phyloP scores from a whole-genome alignment of 179 eudicot genomes.

The Silene coronaria region DNA sequence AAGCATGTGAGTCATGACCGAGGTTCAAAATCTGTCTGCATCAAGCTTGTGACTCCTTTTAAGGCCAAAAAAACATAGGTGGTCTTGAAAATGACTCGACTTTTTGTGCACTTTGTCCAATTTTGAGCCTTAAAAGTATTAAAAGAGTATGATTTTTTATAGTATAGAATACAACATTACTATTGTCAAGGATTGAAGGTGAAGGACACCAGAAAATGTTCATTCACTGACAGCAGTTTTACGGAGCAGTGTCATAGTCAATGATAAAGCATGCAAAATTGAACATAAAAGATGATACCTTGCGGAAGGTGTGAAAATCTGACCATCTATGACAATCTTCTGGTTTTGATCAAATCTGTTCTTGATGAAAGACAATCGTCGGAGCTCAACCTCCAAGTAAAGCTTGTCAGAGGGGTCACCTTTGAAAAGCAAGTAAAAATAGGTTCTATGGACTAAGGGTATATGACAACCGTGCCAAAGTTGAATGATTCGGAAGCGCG shows the following conservation, averaged over 20 bases:
- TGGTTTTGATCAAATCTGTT: conserved; percentile 49
- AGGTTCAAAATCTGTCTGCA: too few relatives aligned
- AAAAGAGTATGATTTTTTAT: too few relatives aligned
- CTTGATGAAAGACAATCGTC: conserved; percentile 68
- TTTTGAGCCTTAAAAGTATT: background rate
- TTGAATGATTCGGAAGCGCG: conserved; percentile 45
- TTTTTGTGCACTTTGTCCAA: background rate
- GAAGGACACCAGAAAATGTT: too few relatives aligned
- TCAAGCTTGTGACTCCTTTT: too few relatives aligned
- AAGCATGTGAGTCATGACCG: too few relatives aligned
- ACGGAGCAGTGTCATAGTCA: too few relatives aligned
- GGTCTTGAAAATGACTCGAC: too few relatives aligned
- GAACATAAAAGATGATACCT: conserved; percentile 38
- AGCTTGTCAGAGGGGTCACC: conserved; percentile 80
- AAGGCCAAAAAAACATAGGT: too few relatives aligned
- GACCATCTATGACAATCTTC: conserved; percentile 54
- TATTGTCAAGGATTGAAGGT: too few relatives aligned
- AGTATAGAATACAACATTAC: too few relatives aligned
- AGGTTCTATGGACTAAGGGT: conserved; percentile 72
- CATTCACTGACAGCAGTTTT: background rate
- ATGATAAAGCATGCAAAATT: background rate
- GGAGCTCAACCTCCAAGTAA: conserved; percentile 78
- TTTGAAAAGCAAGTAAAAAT: conserved; percentile 67
- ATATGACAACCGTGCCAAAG: conserved; percentile 76
- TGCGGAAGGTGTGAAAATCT: conserved; percentile 50